Evolutionary conservation across 2,329 filamentous ascomycete genomes (phyloP).

Genomic region (Fonsecaea pedrosoi): DNA sequence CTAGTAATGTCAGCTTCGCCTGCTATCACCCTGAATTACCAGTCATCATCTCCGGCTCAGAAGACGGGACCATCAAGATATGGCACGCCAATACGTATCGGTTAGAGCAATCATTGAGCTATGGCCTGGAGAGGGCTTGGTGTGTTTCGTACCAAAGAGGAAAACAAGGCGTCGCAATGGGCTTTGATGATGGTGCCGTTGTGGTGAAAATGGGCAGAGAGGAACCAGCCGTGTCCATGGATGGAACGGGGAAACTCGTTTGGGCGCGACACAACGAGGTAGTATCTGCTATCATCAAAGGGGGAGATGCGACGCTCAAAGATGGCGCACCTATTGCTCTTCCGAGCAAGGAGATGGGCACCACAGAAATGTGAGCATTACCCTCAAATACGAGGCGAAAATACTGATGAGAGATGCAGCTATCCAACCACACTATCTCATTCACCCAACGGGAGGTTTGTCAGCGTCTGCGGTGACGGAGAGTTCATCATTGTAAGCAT

Average conservation of each 20-base stretch:
- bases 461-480: slow-evolving; percentile 90
- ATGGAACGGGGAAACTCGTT: slow-evolving; percentile 91
- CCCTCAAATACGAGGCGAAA: slow-evolving; percentile 49
- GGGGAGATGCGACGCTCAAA: slow-evolving; percentile 80
- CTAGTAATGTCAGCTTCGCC: slow-evolving; percentile 96
- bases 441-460: slow-evolving; percentile 92
- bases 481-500: slow-evolving; percentile 81
- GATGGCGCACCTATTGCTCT: slow-evolving; percentile 86
- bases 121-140: slow-evolving; percentile 95
- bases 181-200: slow-evolving; percentile 96
- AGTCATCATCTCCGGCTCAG: slow-evolving; percentile 95
- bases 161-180: slow-evolving; percentile 91
- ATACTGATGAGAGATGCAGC: slow-evolving; percentile 16
- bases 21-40: slow-evolving; percentile 97
- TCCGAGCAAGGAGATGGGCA: slow-evolving; percentile 91
- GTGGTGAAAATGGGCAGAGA: slow-evolving; percentile 98
- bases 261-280: slow-evolving; percentile 97
- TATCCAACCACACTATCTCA: slow-evolving; percentile 85
- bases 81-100: slow-evolving; percentile 99
- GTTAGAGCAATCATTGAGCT: slow-evolving; percentile 93
- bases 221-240: slow-evolving; percentile 97
- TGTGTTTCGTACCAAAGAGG: slow-evolving; percentile 95
- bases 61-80: slow-evolving; percentile 96
- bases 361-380: slow-evolving; percentile 77
- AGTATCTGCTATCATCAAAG: slow-evolving; percentile 92